A percentile compares a stretch with the other conserved stretches of the same genome.
Evolutionary conservation across 1,284 basidiomycete species (phyloP).

Genomic region (Clitocybe nebularis): DNA sequence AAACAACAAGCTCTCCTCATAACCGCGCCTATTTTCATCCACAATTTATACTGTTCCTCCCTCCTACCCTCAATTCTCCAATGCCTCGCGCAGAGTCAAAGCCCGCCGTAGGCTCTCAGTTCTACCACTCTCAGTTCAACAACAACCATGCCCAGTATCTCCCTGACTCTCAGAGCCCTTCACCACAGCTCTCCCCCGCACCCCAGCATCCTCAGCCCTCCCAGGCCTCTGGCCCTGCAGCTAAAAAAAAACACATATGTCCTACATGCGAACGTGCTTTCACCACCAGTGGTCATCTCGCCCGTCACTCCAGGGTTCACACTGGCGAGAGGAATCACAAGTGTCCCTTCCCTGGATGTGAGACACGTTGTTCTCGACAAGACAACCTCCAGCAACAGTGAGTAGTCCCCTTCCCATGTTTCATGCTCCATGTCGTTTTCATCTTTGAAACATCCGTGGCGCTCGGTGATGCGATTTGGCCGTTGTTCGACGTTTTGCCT

Average conservation of each 20-base stretch:
- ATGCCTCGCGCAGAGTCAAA: constrained; percentile 38
- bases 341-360: constrained; percentile 80
- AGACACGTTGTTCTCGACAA: constrained; percentile 75
- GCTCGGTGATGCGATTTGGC: too few relatives aligned
- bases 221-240: constrained; percentile 14
- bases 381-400: constrained; percentile 84
- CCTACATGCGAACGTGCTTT: constrained; percentile 67
- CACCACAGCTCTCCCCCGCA: constrained; percentile 23
- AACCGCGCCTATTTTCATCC: constrained; percentile 24
- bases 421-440: constrained; percentile 2
- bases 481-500: too few relatives aligned
- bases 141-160: constrained; percentile 20
- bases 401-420: constrained; percentile 30
- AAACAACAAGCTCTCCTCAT: constrained; percentile 24
- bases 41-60: constrained; percentile 14
- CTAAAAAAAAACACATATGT: constrained; percentile 63
- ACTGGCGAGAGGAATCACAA: constrained; percentile 80
- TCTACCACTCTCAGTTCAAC: constrained; percentile 8
- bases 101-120: constrained; percentile 19
- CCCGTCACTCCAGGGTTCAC: constrained; percentile 77
- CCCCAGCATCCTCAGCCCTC: constrained; percentile 16
- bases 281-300: constrained; percentile 81
- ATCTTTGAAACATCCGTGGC: too few relatives aligned
- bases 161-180: constrained; percentile 21
- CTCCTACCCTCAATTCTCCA: constrained; percentile 18